Percentiles rank a stretch among this genome's conserved stretches.
These are phyloP conservation scores for Irpex sp. DNA, from an alignment of 1,284 basidiomycete species.

Conservation along the genomic window DNA sequence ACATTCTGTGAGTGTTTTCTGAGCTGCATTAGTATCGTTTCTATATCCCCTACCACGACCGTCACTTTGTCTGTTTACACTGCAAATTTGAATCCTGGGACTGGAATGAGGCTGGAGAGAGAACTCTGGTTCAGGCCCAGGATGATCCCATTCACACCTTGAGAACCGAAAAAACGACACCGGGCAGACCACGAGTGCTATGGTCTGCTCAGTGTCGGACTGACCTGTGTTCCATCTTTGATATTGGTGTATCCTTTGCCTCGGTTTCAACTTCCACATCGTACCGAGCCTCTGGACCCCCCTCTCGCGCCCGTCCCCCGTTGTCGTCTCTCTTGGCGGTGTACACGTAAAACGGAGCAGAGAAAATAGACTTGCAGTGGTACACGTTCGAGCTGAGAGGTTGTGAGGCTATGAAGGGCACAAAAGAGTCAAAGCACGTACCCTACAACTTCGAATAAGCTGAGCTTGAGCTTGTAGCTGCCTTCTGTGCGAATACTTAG, in stretches of 20 bases:
- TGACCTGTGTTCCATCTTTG: neutral
- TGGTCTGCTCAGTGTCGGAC: neutral
- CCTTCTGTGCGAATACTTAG: slow-evolving; percentile 89
- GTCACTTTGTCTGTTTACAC: slow-evolving; percentile 9
- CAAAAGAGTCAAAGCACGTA: slow-evolving; percentile 38
- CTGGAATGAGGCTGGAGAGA: neutral
- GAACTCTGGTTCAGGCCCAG: neutral
- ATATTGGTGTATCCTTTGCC: neutral
- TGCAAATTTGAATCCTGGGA: neutral
- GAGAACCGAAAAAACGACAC: neutral
- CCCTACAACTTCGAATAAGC: slow-evolving; percentile 92
- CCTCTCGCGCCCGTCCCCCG: slow-evolving; percentile 15
- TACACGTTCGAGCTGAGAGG: slow-evolving; percentile 26
- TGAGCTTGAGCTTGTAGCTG: slow-evolving; percentile 82
- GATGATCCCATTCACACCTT: neutral
- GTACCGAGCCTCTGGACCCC: slow-evolving; percentile 18
- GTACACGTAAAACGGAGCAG: slow-evolving; percentile 85
- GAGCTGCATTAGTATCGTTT: neutral
- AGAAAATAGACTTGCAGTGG: slow-evolving; percentile 87
- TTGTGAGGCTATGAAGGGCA: too few species aligned
- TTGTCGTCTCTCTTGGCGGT: slow-evolving; percentile 67
- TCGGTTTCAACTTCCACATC: neutral
- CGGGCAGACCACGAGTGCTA: neutral
- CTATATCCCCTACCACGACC: neutral
- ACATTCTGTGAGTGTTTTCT: slow-evolving; percentile 28